A percentile compares a stretch with the other conserved stretches of the same genome.
These are phyloP conservation scores for Acanthamoeba triangularis DNA, from an alignment of 208 protist species.

Conservation along the genomic window DNA sequence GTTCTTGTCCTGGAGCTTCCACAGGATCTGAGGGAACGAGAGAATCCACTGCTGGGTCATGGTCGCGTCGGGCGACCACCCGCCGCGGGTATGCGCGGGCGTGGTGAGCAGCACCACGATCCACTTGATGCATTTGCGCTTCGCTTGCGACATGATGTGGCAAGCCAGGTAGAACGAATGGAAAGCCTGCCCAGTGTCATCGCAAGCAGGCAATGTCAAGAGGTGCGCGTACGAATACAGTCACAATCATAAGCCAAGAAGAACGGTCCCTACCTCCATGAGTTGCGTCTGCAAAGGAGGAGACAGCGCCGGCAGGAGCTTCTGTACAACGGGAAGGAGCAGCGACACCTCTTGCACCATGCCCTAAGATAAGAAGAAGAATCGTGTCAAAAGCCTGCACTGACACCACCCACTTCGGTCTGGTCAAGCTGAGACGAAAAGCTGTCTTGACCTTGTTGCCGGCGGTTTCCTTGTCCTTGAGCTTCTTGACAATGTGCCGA, in stretches of 20 bases:
- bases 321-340: slow-evolving; percentile 22
- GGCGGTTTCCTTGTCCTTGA: slow-evolving; percentile 24
- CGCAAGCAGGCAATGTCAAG: neutral
- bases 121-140: slow-evolving; percentile 63
- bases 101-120: slow-evolving; percentile 49
- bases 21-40: slow-evolving; percentile 65
- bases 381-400: neutral
- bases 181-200: neutral
- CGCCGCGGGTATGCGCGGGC: neutral
- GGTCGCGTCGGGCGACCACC: slow-evolving; percentile 3
- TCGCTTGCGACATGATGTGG: slow-evolving; percentile 66
- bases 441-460: slow-evolving; percentile 2
- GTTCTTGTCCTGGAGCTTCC: slow-evolving; percentile 59
- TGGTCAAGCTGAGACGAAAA: neutral
- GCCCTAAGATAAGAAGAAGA: neutral
- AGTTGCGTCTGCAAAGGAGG: slow-evolving; percentile 23
- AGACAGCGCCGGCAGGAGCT: slow-evolving; percentile 48
- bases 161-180: slow-evolving; percentile 42
- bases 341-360: slow-evolving; percentile 66
- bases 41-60: slow-evolving; percentile 72
- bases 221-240: neutral
- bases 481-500: slow-evolving; percentile 13
- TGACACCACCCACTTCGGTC: neutral
- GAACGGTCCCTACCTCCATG: slow-evolving; percentile 8
- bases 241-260: neutral